A percentile compares a stretch with the other conserved stretches of the same genome.
Evolutionary conservation across 495 filamentous ascomycete genomes (phyloP).

Genomic region (Aspergillus carlsbadensis): DNA sequence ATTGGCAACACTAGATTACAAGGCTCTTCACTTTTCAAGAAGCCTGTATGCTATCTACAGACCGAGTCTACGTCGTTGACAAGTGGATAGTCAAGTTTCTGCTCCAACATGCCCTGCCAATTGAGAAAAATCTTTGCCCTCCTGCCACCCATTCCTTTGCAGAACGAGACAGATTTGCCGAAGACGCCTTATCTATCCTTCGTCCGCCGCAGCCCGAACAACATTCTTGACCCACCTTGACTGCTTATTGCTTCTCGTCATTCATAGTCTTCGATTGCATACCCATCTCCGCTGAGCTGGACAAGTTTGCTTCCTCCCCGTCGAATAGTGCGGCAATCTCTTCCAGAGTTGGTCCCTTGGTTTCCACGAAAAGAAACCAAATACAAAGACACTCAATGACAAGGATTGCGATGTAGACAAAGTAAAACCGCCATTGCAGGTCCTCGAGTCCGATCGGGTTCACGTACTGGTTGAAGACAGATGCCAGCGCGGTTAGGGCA

Average conservation of each 20-base stretch:
- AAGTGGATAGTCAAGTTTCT: conserved; percentile 33
- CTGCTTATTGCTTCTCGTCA: not conserved
- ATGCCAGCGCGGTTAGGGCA: conserved; percentile 55
- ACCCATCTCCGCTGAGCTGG: not conserved
- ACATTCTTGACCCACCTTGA: not conserved
- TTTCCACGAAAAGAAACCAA: conserved; percentile 7
- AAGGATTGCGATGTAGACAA: conserved; percentile 8
- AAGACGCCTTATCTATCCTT: conserved; percentile 26
- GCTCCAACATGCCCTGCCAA: conserved; percentile 29
- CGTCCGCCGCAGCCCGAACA: not conserved
- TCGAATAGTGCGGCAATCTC: not conserved
- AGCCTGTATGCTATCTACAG: conserved; percentile 22
- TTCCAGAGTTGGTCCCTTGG: conserved; percentile 2
- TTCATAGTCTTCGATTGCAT: not conserved
- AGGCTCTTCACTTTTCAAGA: conserved; percentile 31
- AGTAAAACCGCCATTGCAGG: conserved; percentile 56
- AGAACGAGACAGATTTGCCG: conserved; percentile 22
- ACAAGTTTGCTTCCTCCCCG: not conserved
- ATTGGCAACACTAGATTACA: conserved; percentile 18
- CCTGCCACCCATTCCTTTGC: conserved; percentile 9
- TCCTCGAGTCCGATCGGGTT: conserved; percentile 57
- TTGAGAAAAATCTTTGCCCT: conserved; percentile 12
- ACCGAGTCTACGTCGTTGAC: conserved; percentile 22
- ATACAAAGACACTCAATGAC: conserved; percentile 1
- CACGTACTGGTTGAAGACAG: conserved; percentile 57